Percentiles rank a stretch among this genome's conserved stretches.
Conservation (phyloP, 2,329 filamentous ascomycete genomes). For the Uncinocarpus reesii region DNA sequence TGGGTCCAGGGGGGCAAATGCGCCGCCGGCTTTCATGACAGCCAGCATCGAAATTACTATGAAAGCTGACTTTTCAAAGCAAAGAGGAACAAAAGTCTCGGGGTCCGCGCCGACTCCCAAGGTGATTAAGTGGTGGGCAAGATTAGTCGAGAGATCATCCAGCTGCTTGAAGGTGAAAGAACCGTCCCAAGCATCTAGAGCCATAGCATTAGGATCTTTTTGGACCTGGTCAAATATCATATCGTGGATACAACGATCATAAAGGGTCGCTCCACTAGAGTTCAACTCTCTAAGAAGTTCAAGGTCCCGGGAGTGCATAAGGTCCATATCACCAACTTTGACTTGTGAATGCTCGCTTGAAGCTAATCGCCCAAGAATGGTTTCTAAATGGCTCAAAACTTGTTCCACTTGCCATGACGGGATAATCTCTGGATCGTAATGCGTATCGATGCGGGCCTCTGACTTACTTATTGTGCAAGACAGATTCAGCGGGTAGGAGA, state of each 20-base stretch:
- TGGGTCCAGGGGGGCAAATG: slow-evolving; percentile 26
- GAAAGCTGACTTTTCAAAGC: slow-evolving; percentile 64
- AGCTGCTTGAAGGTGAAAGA: slow-evolving; percentile 54
- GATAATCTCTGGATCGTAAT: slow-evolving; percentile 17
- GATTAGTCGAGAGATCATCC: slow-evolving; percentile 52
- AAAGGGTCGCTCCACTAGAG: slow-evolving; percentile 16
- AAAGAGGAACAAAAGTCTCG: slow-evolving; percentile 56
- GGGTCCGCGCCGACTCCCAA: slow-evolving; percentile 41
- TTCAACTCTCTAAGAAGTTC: slow-evolving; percentile 11
- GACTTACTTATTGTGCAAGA: slow-evolving; percentile 15
- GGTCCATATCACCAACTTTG: slow-evolving; percentile 13
- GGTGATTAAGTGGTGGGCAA: slow-evolving; percentile 49
- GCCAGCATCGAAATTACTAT: slow-evolving; percentile 46
- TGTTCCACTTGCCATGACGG: slow-evolving; percentile 16
- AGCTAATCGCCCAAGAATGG: slow-evolving; percentile 13
- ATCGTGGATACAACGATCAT: slow-evolving; percentile 19
- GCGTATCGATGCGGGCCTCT: slow-evolving; percentile 15
- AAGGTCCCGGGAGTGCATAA: slow-evolving; percentile 10
- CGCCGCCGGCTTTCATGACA: slow-evolving; percentile 25
- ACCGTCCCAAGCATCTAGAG: slow-evolving; percentile 25
- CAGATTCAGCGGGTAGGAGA: slow-evolving; percentile 15
- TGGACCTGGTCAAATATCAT: slow-evolving; percentile 16
- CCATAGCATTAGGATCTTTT: slow-evolving; percentile 15
- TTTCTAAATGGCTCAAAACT: slow-evolving; percentile 17
- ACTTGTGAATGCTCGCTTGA: slow-evolving; percentile 7